Evolutionary conservation across 148 eudicot species (phyloP).

Genomic region (Agrostemma githago): DNA sequence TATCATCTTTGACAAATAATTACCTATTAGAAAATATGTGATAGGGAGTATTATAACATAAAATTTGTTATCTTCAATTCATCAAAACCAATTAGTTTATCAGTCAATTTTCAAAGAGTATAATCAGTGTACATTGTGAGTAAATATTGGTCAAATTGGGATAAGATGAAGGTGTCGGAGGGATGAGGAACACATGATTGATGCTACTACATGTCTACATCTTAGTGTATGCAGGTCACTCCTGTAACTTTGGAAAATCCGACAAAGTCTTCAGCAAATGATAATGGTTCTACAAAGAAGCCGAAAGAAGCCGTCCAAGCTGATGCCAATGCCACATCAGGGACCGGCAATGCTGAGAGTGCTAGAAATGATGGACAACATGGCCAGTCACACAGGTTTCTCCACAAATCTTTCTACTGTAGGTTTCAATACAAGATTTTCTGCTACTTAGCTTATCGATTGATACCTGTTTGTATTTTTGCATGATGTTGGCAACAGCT

Average conservation of each 20-base stretch:
- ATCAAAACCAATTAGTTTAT: too few species aligned
- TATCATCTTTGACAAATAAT: too few species aligned
- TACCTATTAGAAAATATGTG: too few species aligned
- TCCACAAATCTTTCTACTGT: background rate
- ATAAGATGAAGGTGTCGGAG: background rate
- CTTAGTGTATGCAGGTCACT: conserved; percentile 39
- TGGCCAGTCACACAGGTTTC: conserved; percentile 45
- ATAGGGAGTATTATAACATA: too few species aligned
- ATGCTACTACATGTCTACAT: conserved; percentile 19
- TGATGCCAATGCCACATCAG: conserved; percentile 29
- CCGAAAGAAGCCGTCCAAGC: conserved; percentile 23
- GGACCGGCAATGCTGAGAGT: conserved; percentile 36
- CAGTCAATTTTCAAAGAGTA: too few species aligned
- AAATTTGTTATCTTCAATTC: too few species aligned
- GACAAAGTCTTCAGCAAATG: conserved; percentile 35
- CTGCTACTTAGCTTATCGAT: too few species aligned
- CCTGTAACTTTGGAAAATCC: conserved; percentile 40
- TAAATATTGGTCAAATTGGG: too few species aligned
- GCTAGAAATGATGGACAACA: conserved; percentile 33
- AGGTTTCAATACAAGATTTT: too few species aligned
- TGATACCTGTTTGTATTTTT: background rate
- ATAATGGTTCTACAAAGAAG: conserved; percentile 38
- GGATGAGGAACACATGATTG: conserved; percentile 11
- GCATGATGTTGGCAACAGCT: conserved; percentile 25
- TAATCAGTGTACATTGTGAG: too few species aligned